These are phyloP conservation scores for Nicotiana tomentosiformis DNA, from an alignment of 257 asterid genomes.

Conservation along the genomic window DNA sequence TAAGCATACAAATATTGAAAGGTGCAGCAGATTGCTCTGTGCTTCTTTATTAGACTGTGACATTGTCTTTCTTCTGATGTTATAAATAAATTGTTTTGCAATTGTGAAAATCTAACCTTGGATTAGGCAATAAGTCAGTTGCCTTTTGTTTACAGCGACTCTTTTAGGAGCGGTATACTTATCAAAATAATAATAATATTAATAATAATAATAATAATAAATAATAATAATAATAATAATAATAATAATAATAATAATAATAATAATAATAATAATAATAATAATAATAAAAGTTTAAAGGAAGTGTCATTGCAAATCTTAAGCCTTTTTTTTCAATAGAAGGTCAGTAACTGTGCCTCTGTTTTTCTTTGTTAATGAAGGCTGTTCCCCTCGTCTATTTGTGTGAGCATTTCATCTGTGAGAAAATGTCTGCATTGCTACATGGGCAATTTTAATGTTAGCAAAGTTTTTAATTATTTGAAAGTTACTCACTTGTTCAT, in stretches of 20 bases:
- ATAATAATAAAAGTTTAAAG: background rate
- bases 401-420: background rate
- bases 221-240: no score
- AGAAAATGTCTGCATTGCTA: background rate
- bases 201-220: no score
- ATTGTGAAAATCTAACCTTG: background rate
- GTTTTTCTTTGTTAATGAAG: background rate
- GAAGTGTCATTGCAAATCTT: background rate
- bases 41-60: background rate
- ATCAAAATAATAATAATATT: no score
- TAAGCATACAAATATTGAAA: background rate
- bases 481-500: background rate
- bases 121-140: background rate
- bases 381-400: background rate
- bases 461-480: background rate
- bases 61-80: background rate
- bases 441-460: background rate
- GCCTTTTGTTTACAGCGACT: background rate
- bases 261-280: no score
- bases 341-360: background rate
- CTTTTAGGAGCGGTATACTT: background rate
- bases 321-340: background rate
- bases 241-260: no score
- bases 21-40: background rate
- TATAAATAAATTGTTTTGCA: background rate